These are phyloP conservation scores for Teratosphaeria zuluensis DNA, from an alignment of 2,329 filamentous ascomycete genomes.

Conservation along the genomic window DNA sequence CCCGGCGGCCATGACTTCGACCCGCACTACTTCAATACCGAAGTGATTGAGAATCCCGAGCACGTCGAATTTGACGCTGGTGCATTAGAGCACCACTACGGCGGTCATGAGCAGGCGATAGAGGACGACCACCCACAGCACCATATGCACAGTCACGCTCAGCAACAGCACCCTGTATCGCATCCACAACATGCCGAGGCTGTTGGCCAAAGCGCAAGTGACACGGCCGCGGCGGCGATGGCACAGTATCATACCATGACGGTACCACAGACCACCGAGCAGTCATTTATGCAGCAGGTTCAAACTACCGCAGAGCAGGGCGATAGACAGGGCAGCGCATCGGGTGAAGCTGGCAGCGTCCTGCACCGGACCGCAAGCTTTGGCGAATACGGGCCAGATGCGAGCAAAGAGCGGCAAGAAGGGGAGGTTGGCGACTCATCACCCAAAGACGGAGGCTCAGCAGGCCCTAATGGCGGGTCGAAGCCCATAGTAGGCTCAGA, in stretches of 20 bases:
- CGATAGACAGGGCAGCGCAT: conserved; percentile 10
- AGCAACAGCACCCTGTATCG: not conserved
- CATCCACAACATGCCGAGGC: conserved; percentile 7
- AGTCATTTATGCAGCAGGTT: conserved; percentile 31
- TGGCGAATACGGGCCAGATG: conserved; percentile 1
- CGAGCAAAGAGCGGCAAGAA: not conserved
- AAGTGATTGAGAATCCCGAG: conserved; percentile 6
- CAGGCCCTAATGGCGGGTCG: conserved; percentile 1
- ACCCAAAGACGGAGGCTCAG: not conserved
- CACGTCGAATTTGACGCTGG: conserved; percentile 29
- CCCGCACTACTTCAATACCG: conserved; percentile 24
- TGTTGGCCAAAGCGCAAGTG: conserved; percentile 40
- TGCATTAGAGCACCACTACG: conserved; percentile 13
- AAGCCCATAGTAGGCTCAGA: conserved; percentile 70
- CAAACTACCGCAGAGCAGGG: conserved; percentile 8
- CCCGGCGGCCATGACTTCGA: conserved; percentile 18
- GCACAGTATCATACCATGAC: conserved; percentile 46
- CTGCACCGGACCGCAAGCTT: conserved; percentile 9
- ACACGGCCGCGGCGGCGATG: conserved; percentile 51
- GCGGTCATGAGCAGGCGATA: conserved; percentile 6
- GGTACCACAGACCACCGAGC: conserved; percentile 46
- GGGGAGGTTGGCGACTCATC: conserved; percentile 1
- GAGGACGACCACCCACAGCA: conserved; percentile 6
- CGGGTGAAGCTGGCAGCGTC: conserved; percentile 11
- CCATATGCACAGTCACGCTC: conserved; percentile 4